Conservation (phyloP, 2,329 filamentous ascomycete species). For the Periglandula ipomoeae region DNA sequence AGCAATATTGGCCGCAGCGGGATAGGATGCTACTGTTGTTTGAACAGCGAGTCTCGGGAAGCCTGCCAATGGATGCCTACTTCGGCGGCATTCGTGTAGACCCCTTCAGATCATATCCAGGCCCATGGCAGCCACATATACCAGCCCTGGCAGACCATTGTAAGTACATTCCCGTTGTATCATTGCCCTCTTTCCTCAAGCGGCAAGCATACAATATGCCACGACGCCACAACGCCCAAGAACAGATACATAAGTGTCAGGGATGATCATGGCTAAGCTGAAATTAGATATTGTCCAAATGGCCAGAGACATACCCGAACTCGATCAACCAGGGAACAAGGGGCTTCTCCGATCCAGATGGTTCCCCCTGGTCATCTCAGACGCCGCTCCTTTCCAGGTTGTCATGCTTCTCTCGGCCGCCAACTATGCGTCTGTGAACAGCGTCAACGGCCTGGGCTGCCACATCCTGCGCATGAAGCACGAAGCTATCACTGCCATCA, state of each 20-base stretch:
- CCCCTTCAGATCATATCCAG: slow-evolving; percentile 17
- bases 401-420: slow-evolving; percentile 20
- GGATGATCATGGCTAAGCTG: too few species aligned
- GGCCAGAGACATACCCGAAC: slow-evolving; percentile 20
- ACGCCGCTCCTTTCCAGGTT: slow-evolving; percentile 16
- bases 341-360: slow-evolving; percentile 19
- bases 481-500: too few species aligned
- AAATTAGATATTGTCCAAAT: slow-evolving; percentile 19
- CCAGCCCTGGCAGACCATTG: slow-evolving; percentile 18
- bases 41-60: too few species aligned
- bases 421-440: slow-evolving; percentile 15
- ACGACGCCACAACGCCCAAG: too few species aligned
- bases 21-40: too few species aligned
- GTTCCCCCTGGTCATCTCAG: slow-evolving; percentile 19
- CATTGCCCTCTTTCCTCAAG: background rate
- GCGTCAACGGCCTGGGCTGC: slow-evolving; percentile 6
- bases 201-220: too few species aligned
- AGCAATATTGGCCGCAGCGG: too few species aligned
- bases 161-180: slow-evolving; percentile 6
- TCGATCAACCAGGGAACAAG: slow-evolving; percentile 16
- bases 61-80: slow-evolving; percentile 12
- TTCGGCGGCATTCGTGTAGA: slow-evolving; percentile 17
- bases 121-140: slow-evolving; percentile 12
- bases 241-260: too few species aligned
- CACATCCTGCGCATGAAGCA: slow-evolving; percentile 32